Base-by-base conservation (phyloP, 2,329 filamentous ascomycete species). In the Paradendryphiella salina region DNA sequence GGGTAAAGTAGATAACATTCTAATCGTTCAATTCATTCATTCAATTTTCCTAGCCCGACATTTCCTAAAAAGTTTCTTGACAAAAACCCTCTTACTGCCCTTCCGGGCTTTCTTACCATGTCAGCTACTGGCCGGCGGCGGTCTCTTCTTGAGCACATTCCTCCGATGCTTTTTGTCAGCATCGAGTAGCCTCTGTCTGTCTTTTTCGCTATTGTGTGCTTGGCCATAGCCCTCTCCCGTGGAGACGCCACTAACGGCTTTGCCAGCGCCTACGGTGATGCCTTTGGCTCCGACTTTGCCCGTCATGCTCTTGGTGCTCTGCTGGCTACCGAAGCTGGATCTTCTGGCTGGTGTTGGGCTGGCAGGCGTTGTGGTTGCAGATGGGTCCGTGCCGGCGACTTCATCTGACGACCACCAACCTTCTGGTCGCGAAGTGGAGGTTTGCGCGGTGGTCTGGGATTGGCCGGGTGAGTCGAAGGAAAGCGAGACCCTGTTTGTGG, bases 381-480 rank as follows among this genome's bases (percentile, higher is more conserved):
- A 69, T 6, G 64, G 57, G 3, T 66, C 67, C 0, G 67, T 71
- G 5, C 63, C 69, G 2, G 59, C 71, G 5, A 73, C 67, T 37
- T 74, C 72, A 34, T 74, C 72, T 1, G 63, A 68, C 7, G 65
- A 70, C 72, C 72, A 74, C 71, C 72, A 74, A 9, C 71, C 71
- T 54, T 73, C 72, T 1, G 72, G 72, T 0, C 71, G 59, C 2
- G 61, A 67, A 1, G 64, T 68, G 2, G 69, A 66, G 5, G 68
- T 65, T 31, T 62, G 66, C 1, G 46, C 56, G 1, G 70, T 72
- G 7, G 61, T 52, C 13, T 72, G 67, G 0, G 69, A 71, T 3
- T 57, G 56, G 33, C 59, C 47, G 2, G 65, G 63, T 0, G 67
- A 70, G 7, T 54, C 50, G 21, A 58, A 34, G 9, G 46, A 46